phyloP scores from a whole-genome alignment of 192 early-diverging fungal species.

The Pilaira anomala region DNA sequence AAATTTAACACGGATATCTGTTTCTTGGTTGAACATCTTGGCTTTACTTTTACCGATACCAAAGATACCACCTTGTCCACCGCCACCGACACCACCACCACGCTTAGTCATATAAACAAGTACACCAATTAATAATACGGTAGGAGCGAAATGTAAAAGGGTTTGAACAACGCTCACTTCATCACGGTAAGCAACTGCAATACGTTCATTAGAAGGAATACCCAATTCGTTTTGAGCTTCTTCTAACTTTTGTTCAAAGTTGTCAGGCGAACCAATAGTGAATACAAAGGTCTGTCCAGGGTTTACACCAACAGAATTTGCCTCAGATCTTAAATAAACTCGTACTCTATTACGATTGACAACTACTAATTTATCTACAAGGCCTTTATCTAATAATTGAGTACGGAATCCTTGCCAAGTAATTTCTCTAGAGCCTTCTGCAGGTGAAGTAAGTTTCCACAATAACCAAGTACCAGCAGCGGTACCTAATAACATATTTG shows the following conservation, averaged over 20 bases:
- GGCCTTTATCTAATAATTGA: slow-evolving; percentile 85
- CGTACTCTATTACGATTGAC: slow-evolving; percentile 83
- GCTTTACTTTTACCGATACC: slow-evolving; percentile 95
- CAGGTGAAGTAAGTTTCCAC: slow-evolving; percentile 46
- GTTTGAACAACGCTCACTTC: slow-evolving; percentile 73
- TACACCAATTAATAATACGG: slow-evolving; percentile 84
- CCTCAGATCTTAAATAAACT: slow-evolving; percentile 72
- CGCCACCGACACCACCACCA: slow-evolving; percentile 58
- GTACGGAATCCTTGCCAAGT: slow-evolving; percentile 93
- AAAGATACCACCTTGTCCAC: slow-evolving; percentile 80
- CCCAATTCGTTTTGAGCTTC: slow-evolving; percentile 88
- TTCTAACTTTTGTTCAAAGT: slow-evolving; percentile 89
- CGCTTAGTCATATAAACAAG: slow-evolving; percentile 85
- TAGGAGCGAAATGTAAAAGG: slow-evolving; percentile 90
- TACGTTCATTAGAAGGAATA: slow-evolving; percentile 85
- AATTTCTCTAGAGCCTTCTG: slow-evolving; percentile 64
- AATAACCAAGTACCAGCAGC: slow-evolving; percentile 49
- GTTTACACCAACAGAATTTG: slow-evolving; percentile 39
- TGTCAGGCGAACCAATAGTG: slow-evolving; percentile 91
- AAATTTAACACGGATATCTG: slow-evolving; percentile 94
- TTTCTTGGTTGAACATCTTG: slow-evolving; percentile 96
- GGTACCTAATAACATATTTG: slow-evolving; percentile 40
- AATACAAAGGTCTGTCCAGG: slow-evolving; percentile 60
- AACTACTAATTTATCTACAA: slow-evolving; percentile 87
- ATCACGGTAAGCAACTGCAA: slow-evolving; percentile 88